Base-by-base conservation (phyloP, 345 rosid species). In the Boechera retrofracta region DNA sequence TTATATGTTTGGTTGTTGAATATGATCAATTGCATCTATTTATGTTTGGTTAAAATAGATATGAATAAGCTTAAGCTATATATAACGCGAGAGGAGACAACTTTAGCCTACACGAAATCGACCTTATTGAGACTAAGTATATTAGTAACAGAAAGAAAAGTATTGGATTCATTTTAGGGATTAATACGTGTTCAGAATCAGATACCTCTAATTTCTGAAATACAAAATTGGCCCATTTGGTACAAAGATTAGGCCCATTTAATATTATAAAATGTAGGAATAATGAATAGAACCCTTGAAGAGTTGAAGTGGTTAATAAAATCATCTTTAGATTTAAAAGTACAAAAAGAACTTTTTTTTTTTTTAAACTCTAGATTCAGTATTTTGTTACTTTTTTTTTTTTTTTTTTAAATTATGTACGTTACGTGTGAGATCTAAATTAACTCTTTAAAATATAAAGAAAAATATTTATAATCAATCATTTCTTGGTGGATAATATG, bases 41-140 rank as follows among this genome's bases (percentile, higher is more conserved):
- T 75, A 13, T 6, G 51, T 31, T 61, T 69, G 49, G 58, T 36
- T 42, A 48, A 47, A 31, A 47, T 67, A 28, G 52, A 15, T 49
- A 61, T 2, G 16, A 13, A n/a, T 75, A 49, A 55, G 52, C 18
- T 51, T 28, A 63, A 52, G 67, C 26, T 56, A 16, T 35, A 16
- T 35, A 16, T 59, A 67, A 49, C 6, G 53, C 24, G 24, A 49
- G 63, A 49, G 47, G 63, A 59, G 65, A 77, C 75, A 77, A 69
- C 51, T 24, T 62, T 70, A 54, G 44, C 24, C 11, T 64, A 55
- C 15, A 77, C 52, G 80, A 63, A 53, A 53, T 42, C 29, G 29
- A 69, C 67, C 66, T 35, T 21, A 10, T 4, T 35, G 29, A 77
- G 65, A 15, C 69, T 1, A 69, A 56, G 80, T 42, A 77, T 77